Conservation (phyloP, 306 rosid species). For the Abrus precatorius region DNA sequence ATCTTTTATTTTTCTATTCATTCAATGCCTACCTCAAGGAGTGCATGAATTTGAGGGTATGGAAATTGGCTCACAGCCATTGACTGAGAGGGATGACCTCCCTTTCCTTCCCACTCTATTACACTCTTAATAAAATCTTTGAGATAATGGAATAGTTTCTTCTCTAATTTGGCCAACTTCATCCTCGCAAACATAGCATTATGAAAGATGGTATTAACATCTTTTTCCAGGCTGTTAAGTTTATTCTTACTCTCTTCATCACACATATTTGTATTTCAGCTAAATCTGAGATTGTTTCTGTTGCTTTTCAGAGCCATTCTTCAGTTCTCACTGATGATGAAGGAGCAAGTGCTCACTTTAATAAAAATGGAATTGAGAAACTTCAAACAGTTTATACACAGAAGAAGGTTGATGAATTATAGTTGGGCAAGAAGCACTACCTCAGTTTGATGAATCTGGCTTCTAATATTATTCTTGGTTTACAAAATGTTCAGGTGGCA, state of each 20-base stretch:
- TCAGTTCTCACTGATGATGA: conserved; percentile 91
- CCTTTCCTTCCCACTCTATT: background rate
- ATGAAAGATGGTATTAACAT: conserved; percentile 17
- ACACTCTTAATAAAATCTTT: conserved; percentile 6
- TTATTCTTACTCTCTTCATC: conserved; percentile 19
- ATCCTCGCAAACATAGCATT: background rate
- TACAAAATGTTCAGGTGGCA: conserved; percentile 62
- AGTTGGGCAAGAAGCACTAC: conserved; percentile 30
- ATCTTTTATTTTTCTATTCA: background rate
- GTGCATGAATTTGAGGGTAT: background rate
- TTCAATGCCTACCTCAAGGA: background rate
- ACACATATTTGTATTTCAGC: background rate
- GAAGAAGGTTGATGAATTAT: conserved; percentile 66
- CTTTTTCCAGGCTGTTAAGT: background rate
- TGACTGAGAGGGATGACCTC: background rate
- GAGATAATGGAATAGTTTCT: background rate
- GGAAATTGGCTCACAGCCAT: background rate
- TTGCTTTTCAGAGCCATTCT: conserved; percentile 83
- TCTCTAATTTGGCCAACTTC: background rate
- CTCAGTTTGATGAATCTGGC: conserved; percentile 31
- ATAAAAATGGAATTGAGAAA: conserved; percentile 66
- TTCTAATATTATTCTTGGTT: conserved; percentile 47
- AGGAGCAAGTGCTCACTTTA: conserved; percentile 64
- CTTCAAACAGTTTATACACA: conserved; percentile 62
- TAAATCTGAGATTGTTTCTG: conserved; percentile 37